Percentiles rank a stretch among this genome's conserved stretches.
phyloP scores from a whole-genome alignment of 1,139 yeast species.

The Magnusiomyces paraingens region DNA sequence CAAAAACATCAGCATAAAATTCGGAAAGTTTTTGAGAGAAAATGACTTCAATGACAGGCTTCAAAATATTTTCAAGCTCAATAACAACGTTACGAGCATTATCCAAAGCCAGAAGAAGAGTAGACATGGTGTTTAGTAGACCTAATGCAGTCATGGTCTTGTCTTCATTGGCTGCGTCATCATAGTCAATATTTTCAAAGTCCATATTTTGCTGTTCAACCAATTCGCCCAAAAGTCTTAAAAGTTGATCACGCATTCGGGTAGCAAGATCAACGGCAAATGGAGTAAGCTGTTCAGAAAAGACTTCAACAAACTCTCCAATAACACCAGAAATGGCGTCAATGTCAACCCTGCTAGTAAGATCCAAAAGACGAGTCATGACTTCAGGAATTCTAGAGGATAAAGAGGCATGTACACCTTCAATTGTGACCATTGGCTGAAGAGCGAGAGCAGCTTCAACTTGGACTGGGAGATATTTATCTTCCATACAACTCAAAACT shows the following conservation, averaged over 20 bases:
- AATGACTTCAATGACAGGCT: slow-evolving; percentile 67
- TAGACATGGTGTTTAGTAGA: slow-evolving; percentile 76
- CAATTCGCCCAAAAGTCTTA: slow-evolving; percentile 65
- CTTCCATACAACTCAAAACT: slow-evolving; percentile 52
- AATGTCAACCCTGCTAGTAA: slow-evolving; percentile 78
- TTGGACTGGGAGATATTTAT: slow-evolving; percentile 64
- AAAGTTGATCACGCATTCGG: slow-evolving; percentile 72
- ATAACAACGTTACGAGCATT: slow-evolving; percentile 63
- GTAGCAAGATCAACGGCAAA: slow-evolving; percentile 84
- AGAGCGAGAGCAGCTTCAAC: slow-evolving; percentile 81
- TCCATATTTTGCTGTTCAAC: slow-evolving; percentile 38
- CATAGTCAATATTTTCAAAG: slow-evolving; percentile 32
- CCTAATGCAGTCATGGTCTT: slow-evolving; percentile 88
- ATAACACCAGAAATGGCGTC: slow-evolving; percentile 86
- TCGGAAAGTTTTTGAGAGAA: slow-evolving; percentile 63
- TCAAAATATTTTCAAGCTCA: slow-evolving; percentile 63
- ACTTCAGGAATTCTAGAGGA: slow-evolving; percentile 67
- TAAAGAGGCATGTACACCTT: slow-evolving; percentile 61
- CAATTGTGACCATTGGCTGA: slow-evolving; percentile 66
- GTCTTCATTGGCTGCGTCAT: slow-evolving; percentile 49
- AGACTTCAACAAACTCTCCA: slow-evolving; percentile 92
- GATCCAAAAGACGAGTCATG: slow-evolving; percentile 68
- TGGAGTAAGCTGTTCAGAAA: slow-evolving; percentile 84
- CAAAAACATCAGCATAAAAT: slow-evolving; percentile 75
- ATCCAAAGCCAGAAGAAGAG: slow-evolving; percentile 82